A percentile compares a stretch with the other conserved stretches of the same genome.
Conservation (phyloP, 2,329 filamentous ascomycete species). For the Proliferodiscus dingleyae region DNA sequence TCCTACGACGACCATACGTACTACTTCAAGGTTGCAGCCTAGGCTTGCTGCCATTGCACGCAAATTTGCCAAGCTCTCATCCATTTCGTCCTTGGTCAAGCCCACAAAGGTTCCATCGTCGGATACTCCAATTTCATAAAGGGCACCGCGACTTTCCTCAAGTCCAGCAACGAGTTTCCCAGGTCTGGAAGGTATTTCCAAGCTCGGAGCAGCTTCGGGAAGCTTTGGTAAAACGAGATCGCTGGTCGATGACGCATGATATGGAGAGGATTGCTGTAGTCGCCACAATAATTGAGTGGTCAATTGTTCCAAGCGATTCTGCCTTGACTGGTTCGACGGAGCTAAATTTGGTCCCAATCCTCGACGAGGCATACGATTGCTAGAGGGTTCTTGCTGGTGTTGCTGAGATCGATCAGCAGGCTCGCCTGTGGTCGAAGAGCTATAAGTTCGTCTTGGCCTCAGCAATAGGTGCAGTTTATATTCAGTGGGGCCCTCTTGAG, state of each 20-base stretch:
- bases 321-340: constrained; percentile 58
- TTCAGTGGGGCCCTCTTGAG: constrained; percentile 89
- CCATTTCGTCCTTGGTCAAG: constrained; percentile 82
- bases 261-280: constrained; percentile 87
- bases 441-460: constrained; percentile 70
- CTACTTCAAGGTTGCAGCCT: constrained; percentile 77
- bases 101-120: constrained; percentile 91
- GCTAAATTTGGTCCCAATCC: constrained; percentile 17
- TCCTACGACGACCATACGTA: constrained; percentile 79
- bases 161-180: constrained; percentile 68
- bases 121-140: constrained; percentile 95
- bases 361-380: constrained; percentile 6
- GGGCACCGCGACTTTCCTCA: constrained; percentile 85
- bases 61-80: constrained; percentile 82
- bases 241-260: constrained; percentile 75
- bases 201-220: constrained; percentile 55
- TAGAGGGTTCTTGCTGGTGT: constrained; percentile 17
- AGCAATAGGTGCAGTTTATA: constrained; percentile 93
- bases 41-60: constrained; percentile 88
- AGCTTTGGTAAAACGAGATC: constrained; percentile 71
- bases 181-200: constrained; percentile 43
- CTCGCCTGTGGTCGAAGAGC: constrained; percentile 61
- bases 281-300: constrained; percentile 95
- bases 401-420: constrained; percentile 36
- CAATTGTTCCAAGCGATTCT: constrained; percentile 81